Evolutionary conservation across 2,329 filamentous ascomycete species (phyloP).

Genomic region (Domatiomyces catenatus): DNA sequence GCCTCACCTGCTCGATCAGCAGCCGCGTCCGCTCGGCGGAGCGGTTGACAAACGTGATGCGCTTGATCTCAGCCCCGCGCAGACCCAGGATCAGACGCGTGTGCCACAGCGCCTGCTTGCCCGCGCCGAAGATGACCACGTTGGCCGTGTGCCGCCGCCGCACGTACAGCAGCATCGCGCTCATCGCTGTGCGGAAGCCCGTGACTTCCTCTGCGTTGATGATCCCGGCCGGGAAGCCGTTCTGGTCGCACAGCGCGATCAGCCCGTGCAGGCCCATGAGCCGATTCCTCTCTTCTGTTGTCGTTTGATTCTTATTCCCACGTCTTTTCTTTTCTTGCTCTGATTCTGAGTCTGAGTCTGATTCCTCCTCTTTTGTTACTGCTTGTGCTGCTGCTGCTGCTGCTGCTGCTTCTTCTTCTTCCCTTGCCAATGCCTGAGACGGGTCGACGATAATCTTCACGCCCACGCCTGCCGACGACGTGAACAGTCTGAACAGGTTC

Average conservation of each 20-base stretch:
- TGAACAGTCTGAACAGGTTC: too few species aligned
- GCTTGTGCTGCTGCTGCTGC: too few species aligned
- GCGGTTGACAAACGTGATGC: slow-evolving; percentile 66
- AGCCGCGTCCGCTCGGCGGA: slow-evolving; percentile 42
- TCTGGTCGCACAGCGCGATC: slow-evolving; percentile 50
- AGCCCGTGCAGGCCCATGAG: slow-evolving; percentile 41
- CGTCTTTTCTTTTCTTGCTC: too few species aligned
- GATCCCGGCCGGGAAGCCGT: slow-evolving; percentile 50
- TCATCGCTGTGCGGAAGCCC: slow-evolving; percentile 64
- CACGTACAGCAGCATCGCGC: slow-evolving; percentile 39
- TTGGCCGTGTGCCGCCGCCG: slow-evolving; percentile 8
- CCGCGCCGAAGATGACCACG: slow-evolving; percentile 34
- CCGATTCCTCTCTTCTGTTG: too few species aligned
- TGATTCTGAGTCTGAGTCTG: too few species aligned
- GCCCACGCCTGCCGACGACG: too few species aligned
- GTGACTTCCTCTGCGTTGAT: slow-evolving; percentile 61
- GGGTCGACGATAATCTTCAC: too few species aligned
- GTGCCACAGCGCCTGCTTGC: slow-evolving; percentile 37
- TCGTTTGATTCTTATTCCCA: too few species aligned
- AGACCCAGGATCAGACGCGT: slow-evolving; percentile 36
- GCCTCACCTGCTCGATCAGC: slow-evolving; percentile 22
- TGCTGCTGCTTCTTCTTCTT: neutral
- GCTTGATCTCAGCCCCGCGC: slow-evolving; percentile 28
- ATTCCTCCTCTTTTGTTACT: too few species aligned
- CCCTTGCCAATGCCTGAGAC: too few species aligned